phyloP scores from a whole-genome alignment of 2,329 filamentous ascomycete species.

The Colletotrichum navitas region DNA sequence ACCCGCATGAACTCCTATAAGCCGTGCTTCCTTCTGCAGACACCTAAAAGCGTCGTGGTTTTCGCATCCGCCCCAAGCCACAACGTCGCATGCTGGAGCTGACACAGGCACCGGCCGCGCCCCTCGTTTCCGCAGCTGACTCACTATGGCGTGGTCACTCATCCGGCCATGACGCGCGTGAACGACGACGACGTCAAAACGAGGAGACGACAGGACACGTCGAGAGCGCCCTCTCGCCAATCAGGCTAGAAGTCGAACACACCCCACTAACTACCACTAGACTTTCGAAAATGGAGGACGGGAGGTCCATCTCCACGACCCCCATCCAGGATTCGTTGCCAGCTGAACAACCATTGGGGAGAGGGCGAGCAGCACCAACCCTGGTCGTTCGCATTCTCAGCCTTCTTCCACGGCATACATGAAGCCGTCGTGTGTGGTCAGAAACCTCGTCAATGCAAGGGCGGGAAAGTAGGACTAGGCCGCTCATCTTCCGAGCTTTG shows the following conservation, averaged over 20 bases:
- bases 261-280: neutral
- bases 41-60: neutral
- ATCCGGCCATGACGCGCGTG: too few relatives aligned
- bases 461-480: conserved; percentile 23
- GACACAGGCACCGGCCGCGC: conserved; percentile 2
- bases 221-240: neutral
- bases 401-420: neutral
- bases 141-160: neutral
- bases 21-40: neutral
- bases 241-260: neutral
- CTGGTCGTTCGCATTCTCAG: conserved; percentile 1
- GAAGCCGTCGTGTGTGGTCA: conserved; percentile 11
- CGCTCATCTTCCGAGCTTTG: conserved; percentile 15
- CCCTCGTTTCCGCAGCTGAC: neutral
- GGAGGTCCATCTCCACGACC: conserved; percentile 3
- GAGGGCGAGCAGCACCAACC: conserved; percentile 21
- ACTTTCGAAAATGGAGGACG: neutral
- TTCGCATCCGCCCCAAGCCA: conserved; percentile 4
- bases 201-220: neutral
- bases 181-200: neutral
- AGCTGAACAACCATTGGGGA: neutral
- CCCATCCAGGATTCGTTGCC: neutral
- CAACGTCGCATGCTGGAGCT: conserved; percentile 16
- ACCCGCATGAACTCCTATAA: neutral
- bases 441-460: conserved; percentile 33